phyloP scores from a whole-genome alignment of 768 basidiomycete species.

The Boletus reticuloceps region DNA sequence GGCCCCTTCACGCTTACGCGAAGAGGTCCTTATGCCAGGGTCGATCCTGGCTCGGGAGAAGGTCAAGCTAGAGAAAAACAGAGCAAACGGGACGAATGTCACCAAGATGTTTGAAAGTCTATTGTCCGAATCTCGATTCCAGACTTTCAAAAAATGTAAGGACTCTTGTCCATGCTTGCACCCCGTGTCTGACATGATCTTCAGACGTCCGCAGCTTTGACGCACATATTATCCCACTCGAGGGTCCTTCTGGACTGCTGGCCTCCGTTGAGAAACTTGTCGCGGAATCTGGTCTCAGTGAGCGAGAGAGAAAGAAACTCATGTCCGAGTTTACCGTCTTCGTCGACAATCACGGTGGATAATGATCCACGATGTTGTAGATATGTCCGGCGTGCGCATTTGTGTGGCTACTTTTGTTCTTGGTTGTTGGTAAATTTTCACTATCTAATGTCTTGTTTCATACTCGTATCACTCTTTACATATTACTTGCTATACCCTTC shows the following conservation, averaged over 20 bases:
- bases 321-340: conserved; percentile 61
- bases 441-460: conserved; percentile 19
- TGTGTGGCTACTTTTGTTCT: conserved; percentile 8
- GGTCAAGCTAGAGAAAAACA: conserved; percentile 18
- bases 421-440: conserved; percentile 26
- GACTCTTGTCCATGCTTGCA: conserved; percentile 10
- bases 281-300: conserved; percentile 44
- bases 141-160: conserved; percentile 63
- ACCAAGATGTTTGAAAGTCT: conserved; percentile 37
- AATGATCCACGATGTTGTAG: background rate
- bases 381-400: background rate
- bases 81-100: conserved; percentile 30
- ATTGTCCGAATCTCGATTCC: conserved; percentile 35
- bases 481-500: conserved; percentile 16
- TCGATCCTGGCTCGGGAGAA: conserved; percentile 29
- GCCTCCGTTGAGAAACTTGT: conserved; percentile 60
- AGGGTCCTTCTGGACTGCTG: conserved; percentile 71
- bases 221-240: conserved; percentile 69
- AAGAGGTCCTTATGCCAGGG: conserved; percentile 59
- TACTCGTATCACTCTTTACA: conserved; percentile 18
- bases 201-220: conserved; percentile 75
- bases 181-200: conserved; percentile 10
- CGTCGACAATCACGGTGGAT: conserved; percentile 38
- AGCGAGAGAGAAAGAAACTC: conserved; percentile 46
- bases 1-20: conserved; percentile 67